Conservation (phyloP, 768 basidiomycete genomes). For the Paxillus involutus region DNA sequence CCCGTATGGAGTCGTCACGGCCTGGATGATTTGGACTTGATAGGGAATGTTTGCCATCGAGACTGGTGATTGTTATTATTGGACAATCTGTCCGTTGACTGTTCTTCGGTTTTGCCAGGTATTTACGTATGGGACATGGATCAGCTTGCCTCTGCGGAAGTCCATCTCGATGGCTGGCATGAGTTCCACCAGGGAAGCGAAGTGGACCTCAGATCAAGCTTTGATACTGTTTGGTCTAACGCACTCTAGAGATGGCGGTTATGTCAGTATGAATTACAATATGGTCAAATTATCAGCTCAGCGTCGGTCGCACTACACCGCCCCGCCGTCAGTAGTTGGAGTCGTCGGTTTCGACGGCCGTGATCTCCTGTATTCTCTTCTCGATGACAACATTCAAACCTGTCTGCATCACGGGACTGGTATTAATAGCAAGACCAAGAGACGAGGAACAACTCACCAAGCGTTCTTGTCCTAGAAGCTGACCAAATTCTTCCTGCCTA, state of each 20-base stretch:
- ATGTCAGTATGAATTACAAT: constrained; percentile 26
- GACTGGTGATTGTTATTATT: neutral
- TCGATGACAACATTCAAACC: constrained; percentile 38
- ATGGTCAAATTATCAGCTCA: constrained; percentile 16
- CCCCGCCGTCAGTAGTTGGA: constrained; percentile 10
- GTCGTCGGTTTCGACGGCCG: constrained; percentile 8
- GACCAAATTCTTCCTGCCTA: constrained; percentile 45
- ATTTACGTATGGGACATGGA: constrained; percentile 21
- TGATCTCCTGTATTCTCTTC: constrained; percentile 32
- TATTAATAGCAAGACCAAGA: constrained; percentile 1
- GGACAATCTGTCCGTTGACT: constrained; percentile 10
- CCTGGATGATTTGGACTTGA: neutral
- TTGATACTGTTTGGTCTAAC: constrained; percentile 22
- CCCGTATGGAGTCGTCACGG: neutral
- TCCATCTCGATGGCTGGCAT: constrained; percentile 8
- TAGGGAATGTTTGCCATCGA: neutral
- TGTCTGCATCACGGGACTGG: constrained; percentile 23
- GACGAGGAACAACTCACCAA: constrained; percentile 43
- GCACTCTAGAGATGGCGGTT: constrained; percentile 17
- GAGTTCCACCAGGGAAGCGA: constrained; percentile 2
- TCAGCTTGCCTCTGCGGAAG: constrained; percentile 4
- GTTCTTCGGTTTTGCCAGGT: constrained; percentile 17
- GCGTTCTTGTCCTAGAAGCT: constrained; percentile 47
- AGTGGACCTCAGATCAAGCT: constrained; percentile 6
- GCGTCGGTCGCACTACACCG: constrained; percentile 6